A percentile compares a stretch with the other conserved stretches of the same genome.
These are phyloP conservation scores for Ambrosia trifida DNA, from an alignment of 129 eudicot species.

Conservation along the genomic window DNA sequence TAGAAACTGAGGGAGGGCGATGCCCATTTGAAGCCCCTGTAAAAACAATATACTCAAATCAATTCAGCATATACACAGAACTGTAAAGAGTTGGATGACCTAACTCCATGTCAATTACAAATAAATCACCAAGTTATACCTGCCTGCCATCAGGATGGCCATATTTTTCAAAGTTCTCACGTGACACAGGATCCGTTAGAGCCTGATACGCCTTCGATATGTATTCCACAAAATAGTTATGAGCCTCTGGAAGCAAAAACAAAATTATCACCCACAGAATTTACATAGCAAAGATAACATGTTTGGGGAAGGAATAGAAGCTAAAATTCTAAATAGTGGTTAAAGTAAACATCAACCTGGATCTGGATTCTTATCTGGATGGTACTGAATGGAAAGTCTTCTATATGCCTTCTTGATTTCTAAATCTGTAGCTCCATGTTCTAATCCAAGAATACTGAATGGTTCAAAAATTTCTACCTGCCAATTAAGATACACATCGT, in stretches of 20 bases:
- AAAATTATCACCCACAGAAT: slow-evolving; percentile 23
- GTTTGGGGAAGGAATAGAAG: neutral
- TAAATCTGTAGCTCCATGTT: slow-evolving; percentile 83
- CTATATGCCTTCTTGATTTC: slow-evolving; percentile 93
- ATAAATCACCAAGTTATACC: slow-evolving; percentile 45
- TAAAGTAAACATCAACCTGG: slow-evolving; percentile 68
- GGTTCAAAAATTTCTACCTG: slow-evolving; percentile 90
- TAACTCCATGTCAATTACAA: too few species aligned
- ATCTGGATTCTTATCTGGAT: slow-evolving; percentile 98
- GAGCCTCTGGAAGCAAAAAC: slow-evolving; percentile 62
- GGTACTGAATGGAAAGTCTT: slow-evolving; percentile 85
- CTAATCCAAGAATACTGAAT: slow-evolving; percentile 87
- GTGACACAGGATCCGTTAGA: slow-evolving; percentile 84
- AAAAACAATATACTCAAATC: slow-evolving; percentile 13
- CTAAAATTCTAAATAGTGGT: neutral
- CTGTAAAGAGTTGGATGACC: neutral
- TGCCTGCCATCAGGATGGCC: slow-evolving; percentile 99
- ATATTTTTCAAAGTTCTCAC: slow-evolving; percentile 91
- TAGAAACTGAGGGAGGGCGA: slow-evolving; percentile 87
- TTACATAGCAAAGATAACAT: slow-evolving; percentile 8
- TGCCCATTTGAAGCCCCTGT: slow-evolving; percentile 99
- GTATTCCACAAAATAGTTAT: slow-evolving; percentile 82
- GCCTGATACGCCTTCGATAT: slow-evolving; percentile 98
- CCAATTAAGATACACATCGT: neutral
- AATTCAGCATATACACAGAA: neutral